These are phyloP conservation scores for Trichoderma harzianum DNA, from an alignment of 2,329 filamentous ascomycete genomes.

Conservation along the genomic window DNA sequence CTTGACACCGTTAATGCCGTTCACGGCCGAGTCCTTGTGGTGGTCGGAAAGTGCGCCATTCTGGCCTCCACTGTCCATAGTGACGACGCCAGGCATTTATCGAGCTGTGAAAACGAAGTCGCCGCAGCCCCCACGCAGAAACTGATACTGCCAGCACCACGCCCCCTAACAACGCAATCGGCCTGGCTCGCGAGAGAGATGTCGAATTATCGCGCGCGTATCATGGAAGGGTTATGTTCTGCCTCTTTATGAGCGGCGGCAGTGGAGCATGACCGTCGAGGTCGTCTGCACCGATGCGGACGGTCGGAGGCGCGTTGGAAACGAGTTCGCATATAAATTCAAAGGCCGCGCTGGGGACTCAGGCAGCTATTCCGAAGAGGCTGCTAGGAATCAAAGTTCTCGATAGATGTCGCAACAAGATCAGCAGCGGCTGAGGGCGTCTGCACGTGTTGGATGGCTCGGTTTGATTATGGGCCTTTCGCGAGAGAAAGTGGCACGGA, in stretches of 20 bases:
- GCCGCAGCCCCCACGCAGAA: conserved; percentile 18
- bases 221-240: conserved; percentile 23
- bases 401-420: background rate
- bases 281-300: conserved; percentile 25
- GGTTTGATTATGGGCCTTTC: background rate
- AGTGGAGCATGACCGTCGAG: conserved; percentile 24
- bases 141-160: conserved; percentile 12
- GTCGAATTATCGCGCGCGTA: conserved; percentile 19
- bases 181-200: conserved; percentile 13
- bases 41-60: conserved; percentile 55
- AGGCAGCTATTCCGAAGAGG: background rate
- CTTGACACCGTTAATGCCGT: conserved; percentile 43
- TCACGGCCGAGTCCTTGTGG: conserved; percentile 46
- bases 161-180: conserved; percentile 20
- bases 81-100: conserved; percentile 52
- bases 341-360: background rate
- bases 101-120: conserved; percentile 8
- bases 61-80: conserved; percentile 54
- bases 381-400: background rate
- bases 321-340: conserved; percentile 13
- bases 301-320: conserved; percentile 17
- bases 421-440: background rate
- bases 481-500: background rate
- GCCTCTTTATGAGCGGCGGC: conserved; percentile 20
- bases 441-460: conserved; percentile 9